These are phyloP conservation scores for Aspergillus ochraceoroseus DNA, from an alignment of 2,329 filamentous ascomycete genomes.

Conservation along the genomic window DNA sequence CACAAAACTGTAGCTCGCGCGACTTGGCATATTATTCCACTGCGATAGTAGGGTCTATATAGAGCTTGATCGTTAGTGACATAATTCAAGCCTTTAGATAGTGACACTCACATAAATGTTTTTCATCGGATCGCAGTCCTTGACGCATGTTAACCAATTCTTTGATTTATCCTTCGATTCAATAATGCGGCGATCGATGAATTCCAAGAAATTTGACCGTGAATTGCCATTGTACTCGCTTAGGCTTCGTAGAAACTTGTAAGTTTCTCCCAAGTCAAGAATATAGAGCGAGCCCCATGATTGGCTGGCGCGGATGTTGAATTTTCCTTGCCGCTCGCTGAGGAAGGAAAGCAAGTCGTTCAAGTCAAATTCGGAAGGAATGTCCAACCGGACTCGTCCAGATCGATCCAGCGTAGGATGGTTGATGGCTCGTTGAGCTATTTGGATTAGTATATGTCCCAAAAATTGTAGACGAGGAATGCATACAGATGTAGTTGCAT, in stretches of 20 bases:
- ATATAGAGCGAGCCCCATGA: constrained; percentile 42
- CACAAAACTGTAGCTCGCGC: constrained; percentile 43
- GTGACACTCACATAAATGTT: constrained; percentile 39
- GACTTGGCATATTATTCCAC: constrained; percentile 47
- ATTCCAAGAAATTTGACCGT: constrained; percentile 41
- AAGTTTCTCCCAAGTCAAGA: constrained; percentile 41
- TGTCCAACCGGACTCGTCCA: constrained; percentile 38
- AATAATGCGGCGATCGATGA: constrained; percentile 43
- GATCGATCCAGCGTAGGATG: constrained; percentile 37
- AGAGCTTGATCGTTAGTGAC: neutral
- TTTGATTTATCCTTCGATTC: constrained; percentile 45
- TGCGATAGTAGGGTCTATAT: constrained; percentile 39
- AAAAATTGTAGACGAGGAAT: neutral
- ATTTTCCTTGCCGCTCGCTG: constrained; percentile 37
- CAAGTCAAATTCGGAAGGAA: constrained; percentile 40
- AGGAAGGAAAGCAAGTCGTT: constrained; percentile 37
- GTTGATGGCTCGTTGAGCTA: constrained; percentile 44
- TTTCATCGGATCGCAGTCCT: constrained; percentile 39
- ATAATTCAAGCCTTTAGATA: neutral
- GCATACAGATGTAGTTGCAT: constrained; percentile 46
- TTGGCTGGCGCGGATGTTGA: constrained; percentile 44
- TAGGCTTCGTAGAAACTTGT: constrained; percentile 38
- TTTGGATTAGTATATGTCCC: constrained; percentile 19
- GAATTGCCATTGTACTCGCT: constrained; percentile 38
- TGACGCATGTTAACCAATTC: constrained; percentile 42